A percentile compares a stretch with the other conserved stretches of the same genome.
phyloP scores from a whole-genome alignment of 1,284 basidiomycete genomes.

The Puccinia horiana region DNA sequence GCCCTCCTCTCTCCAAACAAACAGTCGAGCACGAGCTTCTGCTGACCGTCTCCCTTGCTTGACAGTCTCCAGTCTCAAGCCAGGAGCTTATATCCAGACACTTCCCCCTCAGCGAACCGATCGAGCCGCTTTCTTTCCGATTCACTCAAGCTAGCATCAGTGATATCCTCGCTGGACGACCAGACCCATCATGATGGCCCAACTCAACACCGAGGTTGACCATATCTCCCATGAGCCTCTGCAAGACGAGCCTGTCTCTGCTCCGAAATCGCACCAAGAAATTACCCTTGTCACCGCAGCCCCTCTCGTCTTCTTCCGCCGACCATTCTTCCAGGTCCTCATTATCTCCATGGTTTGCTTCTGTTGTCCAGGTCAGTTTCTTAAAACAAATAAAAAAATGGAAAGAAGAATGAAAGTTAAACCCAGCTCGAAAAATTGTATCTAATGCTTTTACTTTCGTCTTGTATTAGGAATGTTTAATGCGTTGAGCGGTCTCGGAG shows the following conservation, averaged over 20 bases:
- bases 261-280: neutral
- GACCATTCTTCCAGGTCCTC: constrained; percentile 35
- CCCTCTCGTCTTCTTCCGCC: constrained; percentile 8
- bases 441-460: constrained; percentile 51
- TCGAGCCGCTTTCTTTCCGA: too few species aligned
- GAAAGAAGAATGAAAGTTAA: neutral
- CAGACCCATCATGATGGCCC: neutral
- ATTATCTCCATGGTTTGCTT: constrained; percentile 49
- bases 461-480: constrained; percentile 62
- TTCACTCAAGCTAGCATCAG: too few species aligned
- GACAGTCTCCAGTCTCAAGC: too few species aligned
- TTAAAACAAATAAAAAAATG: neutral
- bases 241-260: neutral
- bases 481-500: constrained; percentile 63
- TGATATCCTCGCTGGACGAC: too few species aligned
- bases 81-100: too few species aligned
- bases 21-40: too few species aligned
- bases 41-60: too few species aligned
- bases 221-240: neutral
- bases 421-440: neutral
- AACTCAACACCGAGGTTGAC: neutral
- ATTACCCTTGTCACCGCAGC: neutral
- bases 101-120: too few species aligned
- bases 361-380: constrained; percentile 48
- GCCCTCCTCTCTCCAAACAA: too few species aligned